Base-by-base conservation (phyloP, 805 yeast genomes). In the Saturnispora hagleri region DNA sequence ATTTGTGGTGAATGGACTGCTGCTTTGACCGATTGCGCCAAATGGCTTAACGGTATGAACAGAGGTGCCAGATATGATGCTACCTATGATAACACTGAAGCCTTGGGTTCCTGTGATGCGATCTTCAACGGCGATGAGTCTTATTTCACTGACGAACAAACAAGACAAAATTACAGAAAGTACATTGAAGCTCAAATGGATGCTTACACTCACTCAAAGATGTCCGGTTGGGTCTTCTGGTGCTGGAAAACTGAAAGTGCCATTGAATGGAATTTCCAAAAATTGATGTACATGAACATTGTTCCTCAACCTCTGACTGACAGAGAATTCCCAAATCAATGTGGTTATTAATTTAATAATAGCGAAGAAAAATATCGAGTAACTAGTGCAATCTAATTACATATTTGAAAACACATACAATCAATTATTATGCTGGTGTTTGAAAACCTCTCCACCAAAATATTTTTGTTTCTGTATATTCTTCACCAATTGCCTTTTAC, bases 181-280 rank as follows among this genome's bases (percentile, higher is more conserved):
- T 89, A 74, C 64, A 73, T 89, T 48, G 97, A 90, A 71, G 96
- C 96, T 47, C 97, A 90, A 74, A 71, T 90, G 62, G 96, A 90
- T 64, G 88, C 96, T 1, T 83, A 74, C 62, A 50, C 55, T 31
- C 54, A 64, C 47, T 70, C 67, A 51, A 76, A 76, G 60, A 75
- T 80, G 53, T 77, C 74, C 35, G 98, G 98, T 33, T 90, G 97
- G 97, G 78, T 88, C 53, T 84, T 86, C 73, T 90, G 97, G 97
- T 80, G 84, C 66, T 89, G 88, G 84, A 90, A 89, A 74, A 86
- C 96, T 27, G 97, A 90, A 69, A 69, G 69, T 58, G 73, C 87
- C 20, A 65, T 84, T 51, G 97, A 90, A 66, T 90, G 97, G 97
- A 96, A 87, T 69, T 76, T 86, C 71, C 73, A 74, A 60, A 71